These are phyloP conservation scores for Sindora glabra DNA, from an alignment of 306 rosid species.

Conservation along the genomic window DNA sequence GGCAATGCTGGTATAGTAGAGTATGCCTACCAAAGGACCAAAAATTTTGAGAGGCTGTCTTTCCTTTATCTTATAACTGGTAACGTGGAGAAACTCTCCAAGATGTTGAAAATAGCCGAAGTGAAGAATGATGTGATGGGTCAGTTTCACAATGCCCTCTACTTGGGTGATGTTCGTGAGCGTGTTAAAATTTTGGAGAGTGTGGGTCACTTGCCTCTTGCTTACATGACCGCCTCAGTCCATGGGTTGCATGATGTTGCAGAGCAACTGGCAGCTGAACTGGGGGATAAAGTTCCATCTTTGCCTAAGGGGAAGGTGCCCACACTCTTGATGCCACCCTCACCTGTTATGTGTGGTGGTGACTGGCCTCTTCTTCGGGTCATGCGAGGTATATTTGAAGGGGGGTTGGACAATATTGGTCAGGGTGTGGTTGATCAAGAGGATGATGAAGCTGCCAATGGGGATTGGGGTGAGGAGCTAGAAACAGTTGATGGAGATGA, in stretches of 20 bases:
- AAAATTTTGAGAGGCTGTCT: slow-evolving; percentile 82
- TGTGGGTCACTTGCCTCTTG: slow-evolving; percentile 85
- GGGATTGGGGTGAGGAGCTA: slow-evolving; percentile 75
- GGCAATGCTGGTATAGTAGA: slow-evolving; percentile 91
- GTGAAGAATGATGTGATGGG: slow-evolving; percentile 97
- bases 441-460: slow-evolving; percentile 65
- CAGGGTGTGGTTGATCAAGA: slow-evolving; percentile 51
- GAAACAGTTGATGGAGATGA: slow-evolving; percentile 63
- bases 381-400: slow-evolving; percentile 76
- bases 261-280: slow-evolving; percentile 67
- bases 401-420: slow-evolving; percentile 52
- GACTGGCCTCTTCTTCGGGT: slow-evolving; percentile 97
- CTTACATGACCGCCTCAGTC: slow-evolving; percentile 68
- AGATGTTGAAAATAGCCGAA: slow-evolving; percentile 96
- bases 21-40: slow-evolving; percentile 93
- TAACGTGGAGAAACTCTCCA: slow-evolving; percentile 69
- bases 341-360: slow-evolving; percentile 66
- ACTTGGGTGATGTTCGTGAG: slow-evolving; percentile 72
- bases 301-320: slow-evolving; percentile 65
- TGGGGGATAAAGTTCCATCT: slow-evolving; percentile 75
- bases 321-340: slow-evolving; percentile 65
- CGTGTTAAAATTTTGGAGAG: slow-evolving; percentile 84
- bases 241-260: slow-evolving; percentile 80
- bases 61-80: slow-evolving; percentile 87
- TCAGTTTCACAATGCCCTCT: slow-evolving; percentile 87